Evolutionary conservation across 805 yeast species (phyloP).

Genomic region (Cyberlindnera mississippiensis): DNA sequence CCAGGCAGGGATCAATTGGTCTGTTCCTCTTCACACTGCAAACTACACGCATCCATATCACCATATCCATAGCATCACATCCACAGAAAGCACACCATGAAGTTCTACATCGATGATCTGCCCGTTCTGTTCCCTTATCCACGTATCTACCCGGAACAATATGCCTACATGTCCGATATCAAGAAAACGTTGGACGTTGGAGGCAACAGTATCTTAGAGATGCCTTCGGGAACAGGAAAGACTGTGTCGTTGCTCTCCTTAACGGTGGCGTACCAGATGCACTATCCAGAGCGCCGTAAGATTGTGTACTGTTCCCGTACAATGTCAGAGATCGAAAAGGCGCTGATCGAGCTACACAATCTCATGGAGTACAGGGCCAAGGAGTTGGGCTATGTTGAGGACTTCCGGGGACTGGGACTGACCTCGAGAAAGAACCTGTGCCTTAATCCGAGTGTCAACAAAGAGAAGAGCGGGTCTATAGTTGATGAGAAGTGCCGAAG

Average conservation of each 20-base stretch:
- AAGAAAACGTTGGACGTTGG: slow-evolving; percentile 93
- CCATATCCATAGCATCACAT: background rate
- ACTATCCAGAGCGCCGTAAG: slow-evolving; percentile 90
- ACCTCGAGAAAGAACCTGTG: slow-evolving; percentile 94
- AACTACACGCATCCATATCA: no score
- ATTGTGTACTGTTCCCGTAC: slow-evolving; percentile 98
- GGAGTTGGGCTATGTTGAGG: slow-evolving; percentile 83
- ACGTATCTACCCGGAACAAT: slow-evolving; percentile 95
- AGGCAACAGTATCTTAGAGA: slow-evolving; percentile 92
- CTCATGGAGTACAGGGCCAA: slow-evolving; percentile 83
- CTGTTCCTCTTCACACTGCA: no score
- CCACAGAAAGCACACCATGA: slow-evolving; percentile 18
- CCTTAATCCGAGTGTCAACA: slow-evolving; percentile 79
- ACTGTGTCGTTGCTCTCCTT: slow-evolving; percentile 88
- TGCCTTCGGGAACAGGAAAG: slow-evolving; percentile 99
- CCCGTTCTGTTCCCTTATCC: slow-evolving; percentile 97
- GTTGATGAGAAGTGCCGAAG: slow-evolving; percentile 97
- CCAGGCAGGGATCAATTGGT: no score
- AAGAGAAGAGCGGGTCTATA: slow-evolving; percentile 84
- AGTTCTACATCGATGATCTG: slow-evolving; percentile 86
- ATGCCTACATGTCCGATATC: slow-evolving; percentile 95
- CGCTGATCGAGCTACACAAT: slow-evolving; percentile 82
- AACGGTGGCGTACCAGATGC: slow-evolving; percentile 93
- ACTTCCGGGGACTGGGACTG: slow-evolving; percentile 89
- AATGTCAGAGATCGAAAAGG: slow-evolving; percentile 98